These are phyloP conservation scores for Udeniomyces megalosporus DNA, from an alignment of 768 basidiomycete species.

Conservation along the genomic window DNA sequence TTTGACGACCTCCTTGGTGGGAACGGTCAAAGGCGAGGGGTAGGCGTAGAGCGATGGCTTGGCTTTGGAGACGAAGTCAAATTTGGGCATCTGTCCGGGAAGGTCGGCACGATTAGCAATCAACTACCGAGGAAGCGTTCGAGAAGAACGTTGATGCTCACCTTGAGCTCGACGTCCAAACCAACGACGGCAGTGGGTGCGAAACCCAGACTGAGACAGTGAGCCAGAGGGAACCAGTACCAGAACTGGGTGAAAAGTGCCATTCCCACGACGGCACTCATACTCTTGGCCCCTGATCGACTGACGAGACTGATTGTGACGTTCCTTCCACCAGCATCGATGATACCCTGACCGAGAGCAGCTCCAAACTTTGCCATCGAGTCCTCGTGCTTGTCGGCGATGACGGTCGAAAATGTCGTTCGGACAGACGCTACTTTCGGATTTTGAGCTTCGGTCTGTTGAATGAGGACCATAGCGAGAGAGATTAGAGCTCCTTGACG, in stretches of 20 bases:
- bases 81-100: constrained; percentile 72
- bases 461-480: constrained; percentile 88
- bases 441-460: constrained; percentile 81
- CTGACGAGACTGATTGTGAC: constrained; percentile 88
- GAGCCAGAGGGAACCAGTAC: constrained; percentile 99
- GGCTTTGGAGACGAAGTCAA: constrained; percentile 80
- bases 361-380: constrained; percentile 98
- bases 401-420: constrained; percentile 71
- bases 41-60: constrained; percentile 85
- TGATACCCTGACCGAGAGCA: constrained; percentile 84
- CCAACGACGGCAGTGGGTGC: constrained; percentile 92
- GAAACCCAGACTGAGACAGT: constrained; percentile 81
- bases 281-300: constrained; percentile 80
- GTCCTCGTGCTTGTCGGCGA: constrained; percentile 94
- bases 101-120: constrained; percentile 4
- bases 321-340: constrained; percentile 94
- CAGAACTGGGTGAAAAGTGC: constrained; percentile 96
- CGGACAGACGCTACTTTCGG: constrained; percentile 66
- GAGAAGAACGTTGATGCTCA: constrained; percentile 26
- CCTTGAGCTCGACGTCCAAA: constrained; percentile 68
- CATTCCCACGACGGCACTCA: constrained; percentile 94
- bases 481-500: constrained; percentile 93
- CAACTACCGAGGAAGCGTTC: neutral
- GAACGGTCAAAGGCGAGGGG: constrained; percentile 66
- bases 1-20: constrained; percentile 77